Percentiles rank a stretch among this genome's conserved stretches.
phyloP scores from a whole-genome alignment of 2,329 filamentous ascomycete species.

The Dendrostoma leiphaemia region DNA sequence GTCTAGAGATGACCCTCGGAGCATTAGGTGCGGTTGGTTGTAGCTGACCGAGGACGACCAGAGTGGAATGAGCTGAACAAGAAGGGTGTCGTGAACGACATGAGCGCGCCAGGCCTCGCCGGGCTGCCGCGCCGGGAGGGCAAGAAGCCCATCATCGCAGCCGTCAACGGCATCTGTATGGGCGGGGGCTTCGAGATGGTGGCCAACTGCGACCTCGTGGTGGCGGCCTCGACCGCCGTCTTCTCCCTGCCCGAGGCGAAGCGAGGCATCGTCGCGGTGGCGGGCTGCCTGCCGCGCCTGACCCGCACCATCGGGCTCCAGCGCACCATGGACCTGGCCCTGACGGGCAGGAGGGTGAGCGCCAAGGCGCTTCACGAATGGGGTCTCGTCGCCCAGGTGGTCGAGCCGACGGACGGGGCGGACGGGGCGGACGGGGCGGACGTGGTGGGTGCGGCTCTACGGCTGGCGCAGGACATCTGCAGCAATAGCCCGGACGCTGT shows the following conservation, averaged over 20 bases:
- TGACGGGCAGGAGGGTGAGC: conserved; percentile 59
- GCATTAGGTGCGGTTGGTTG: too few species aligned
- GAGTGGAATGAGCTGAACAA: conserved; percentile 54
- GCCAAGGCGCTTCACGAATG: conserved; percentile 60
- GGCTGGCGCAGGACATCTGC: conserved; percentile 46
- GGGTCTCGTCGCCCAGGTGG: conserved; percentile 67
- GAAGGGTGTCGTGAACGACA: conserved; percentile 25
- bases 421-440: not conserved
- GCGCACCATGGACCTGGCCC: conserved; percentile 70
- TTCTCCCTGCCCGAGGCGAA: conserved; percentile 71
- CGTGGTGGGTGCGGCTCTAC: conserved; percentile 56
- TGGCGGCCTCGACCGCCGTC: conserved; percentile 55
- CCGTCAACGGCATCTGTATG: conserved; percentile 71
- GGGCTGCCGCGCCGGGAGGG: conserved; percentile 63
- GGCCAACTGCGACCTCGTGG: conserved; percentile 66
- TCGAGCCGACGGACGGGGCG: conserved; percentile 27
- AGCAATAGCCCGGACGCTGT: conserved; percentile 72
- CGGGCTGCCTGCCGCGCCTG: conserved; percentile 68
- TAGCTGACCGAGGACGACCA: conserved; percentile 1
- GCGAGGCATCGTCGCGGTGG: conserved; percentile 68
- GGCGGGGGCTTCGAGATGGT: conserved; percentile 75
- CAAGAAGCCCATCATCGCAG: conserved; percentile 72
- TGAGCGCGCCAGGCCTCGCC: conserved; percentile 54
- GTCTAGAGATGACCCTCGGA: not conserved
- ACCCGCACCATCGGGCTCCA: conserved; percentile 65